phyloP scores from a whole-genome alignment of 805 yeast species.

The Hanseniaspora thailandica region DNA sequence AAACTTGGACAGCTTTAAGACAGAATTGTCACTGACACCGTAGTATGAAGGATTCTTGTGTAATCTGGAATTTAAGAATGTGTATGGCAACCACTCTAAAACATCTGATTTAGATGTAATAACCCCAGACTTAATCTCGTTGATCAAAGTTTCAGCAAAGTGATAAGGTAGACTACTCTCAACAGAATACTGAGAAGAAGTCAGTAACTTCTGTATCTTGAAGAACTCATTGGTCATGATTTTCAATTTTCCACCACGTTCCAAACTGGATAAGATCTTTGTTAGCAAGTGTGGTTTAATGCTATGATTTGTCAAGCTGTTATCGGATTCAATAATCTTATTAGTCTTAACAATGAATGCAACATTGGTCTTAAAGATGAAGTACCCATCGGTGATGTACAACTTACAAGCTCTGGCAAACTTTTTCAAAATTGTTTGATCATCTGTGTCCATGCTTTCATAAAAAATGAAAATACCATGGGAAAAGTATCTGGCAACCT shows the following conservation, averaged over 20 bases:
- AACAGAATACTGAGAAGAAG: slow-evolving; percentile 58
- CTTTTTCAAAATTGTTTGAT: slow-evolving; percentile 44
- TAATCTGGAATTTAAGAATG: slow-evolving; percentile 71
- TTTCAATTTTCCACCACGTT: slow-evolving; percentile 30
- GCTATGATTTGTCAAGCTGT: background rate
- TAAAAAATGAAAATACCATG: slow-evolving; percentile 58
- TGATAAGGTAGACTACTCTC: slow-evolving; percentile 59
- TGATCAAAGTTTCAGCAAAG: slow-evolving; percentile 56
- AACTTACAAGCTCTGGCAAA: slow-evolving; percentile 21
- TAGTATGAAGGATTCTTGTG: slow-evolving; percentile 80
- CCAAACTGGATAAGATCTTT: slow-evolving; percentile 50
- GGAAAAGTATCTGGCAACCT: slow-evolving; percentile 34
- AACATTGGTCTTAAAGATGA: slow-evolving; percentile 42
- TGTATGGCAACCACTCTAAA: slow-evolving; percentile 78
- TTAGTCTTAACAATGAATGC: slow-evolving; percentile 64
- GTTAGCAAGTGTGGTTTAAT: slow-evolving; percentile 34
- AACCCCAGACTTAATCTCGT: slow-evolving; percentile 58
- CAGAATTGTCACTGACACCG: slow-evolving; percentile 55
- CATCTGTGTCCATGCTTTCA: slow-evolving; percentile 44
- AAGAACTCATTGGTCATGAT: slow-evolving; percentile 48
- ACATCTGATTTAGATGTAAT: slow-evolving; percentile 68
- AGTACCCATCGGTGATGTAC: slow-evolving; percentile 2
- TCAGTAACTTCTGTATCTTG: slow-evolving; percentile 61
- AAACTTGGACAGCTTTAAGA: slow-evolving; percentile 63
- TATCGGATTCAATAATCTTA: slow-evolving; percentile 55